phyloP scores from a whole-genome alignment of 1,284 basidiomycete genomes.

The Tilletia indica region DNA sequence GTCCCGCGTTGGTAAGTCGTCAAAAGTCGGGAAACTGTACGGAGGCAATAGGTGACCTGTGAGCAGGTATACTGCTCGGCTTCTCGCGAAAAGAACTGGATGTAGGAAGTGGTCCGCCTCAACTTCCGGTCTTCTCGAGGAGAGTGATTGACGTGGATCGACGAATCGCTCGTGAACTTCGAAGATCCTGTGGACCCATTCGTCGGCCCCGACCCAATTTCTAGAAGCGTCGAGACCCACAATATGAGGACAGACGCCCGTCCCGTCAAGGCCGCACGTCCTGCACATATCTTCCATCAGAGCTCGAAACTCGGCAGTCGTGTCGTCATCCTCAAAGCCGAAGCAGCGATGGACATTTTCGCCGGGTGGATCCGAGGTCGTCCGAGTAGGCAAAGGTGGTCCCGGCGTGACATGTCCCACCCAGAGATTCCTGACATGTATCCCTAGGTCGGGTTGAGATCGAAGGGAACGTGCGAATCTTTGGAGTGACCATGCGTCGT shows the following conservation, averaged over 20 bases:
- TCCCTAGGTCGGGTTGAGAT: neutral
- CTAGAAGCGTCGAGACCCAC: neutral
- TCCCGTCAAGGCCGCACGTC: neutral
- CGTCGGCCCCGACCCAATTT: neutral
- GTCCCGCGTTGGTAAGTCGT: neutral
- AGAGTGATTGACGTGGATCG: neutral
- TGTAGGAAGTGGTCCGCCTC: neutral
- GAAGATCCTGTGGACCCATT: neutral
- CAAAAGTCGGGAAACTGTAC: neutral
- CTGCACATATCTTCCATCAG: neutral
- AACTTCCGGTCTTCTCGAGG: neutral
- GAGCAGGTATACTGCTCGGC: conserved; percentile 6
- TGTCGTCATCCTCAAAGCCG: conserved; percentile 3
- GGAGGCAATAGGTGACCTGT: neutral
- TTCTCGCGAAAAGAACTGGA: neutral
- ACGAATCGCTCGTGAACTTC: neutral
- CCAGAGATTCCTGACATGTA: neutral
- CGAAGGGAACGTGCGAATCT: neutral
- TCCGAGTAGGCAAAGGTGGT: neutral
- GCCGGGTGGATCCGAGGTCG: neutral
- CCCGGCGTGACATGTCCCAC: neutral
- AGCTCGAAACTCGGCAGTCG: neutral
- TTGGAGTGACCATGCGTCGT: neutral
- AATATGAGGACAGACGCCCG: neutral
- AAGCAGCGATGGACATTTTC: neutral